Evolutionary conservation across 2,329 filamentous ascomycete species (phyloP).

Genomic region (Penicillium janthinellum): DNA sequence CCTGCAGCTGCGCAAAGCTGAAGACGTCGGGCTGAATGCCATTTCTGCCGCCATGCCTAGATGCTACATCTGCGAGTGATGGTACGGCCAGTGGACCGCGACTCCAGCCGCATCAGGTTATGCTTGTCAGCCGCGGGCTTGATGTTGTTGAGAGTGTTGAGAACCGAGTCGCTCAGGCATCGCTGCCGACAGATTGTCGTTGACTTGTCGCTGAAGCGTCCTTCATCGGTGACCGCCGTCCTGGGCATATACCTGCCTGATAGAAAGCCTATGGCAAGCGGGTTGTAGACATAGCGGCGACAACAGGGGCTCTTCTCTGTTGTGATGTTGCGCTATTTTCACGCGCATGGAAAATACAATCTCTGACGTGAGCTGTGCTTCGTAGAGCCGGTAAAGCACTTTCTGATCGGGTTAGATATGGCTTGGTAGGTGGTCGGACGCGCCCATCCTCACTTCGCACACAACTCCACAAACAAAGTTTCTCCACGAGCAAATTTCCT

Average conservation of each 20-base stretch:
- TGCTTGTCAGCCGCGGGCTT: neutral
- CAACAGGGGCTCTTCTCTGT: neutral
- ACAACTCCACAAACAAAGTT: neutral
- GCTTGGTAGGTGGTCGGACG: neutral
- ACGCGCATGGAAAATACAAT: neutral
- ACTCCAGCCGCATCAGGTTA: neutral
- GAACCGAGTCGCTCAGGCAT: neutral
- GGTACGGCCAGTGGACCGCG: neutral
- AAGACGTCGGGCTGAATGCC: neutral
- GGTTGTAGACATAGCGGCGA: neutral
- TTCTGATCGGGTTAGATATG: neutral
- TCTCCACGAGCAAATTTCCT: neutral
- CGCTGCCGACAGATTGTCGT: neutral
- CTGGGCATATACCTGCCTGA: neutral
- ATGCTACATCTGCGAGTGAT: slow-evolving; percentile 8
- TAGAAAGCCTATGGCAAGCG: neutral
- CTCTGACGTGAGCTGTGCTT: neutral
- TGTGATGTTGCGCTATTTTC: neutral
- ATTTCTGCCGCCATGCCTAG: neutral
- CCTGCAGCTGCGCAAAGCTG: neutral
- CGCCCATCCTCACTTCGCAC: neutral
- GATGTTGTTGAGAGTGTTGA: neutral
- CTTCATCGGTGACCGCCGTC: neutral
- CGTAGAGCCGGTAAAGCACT: neutral
- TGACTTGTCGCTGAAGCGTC: neutral